Conservation (phyloP, 2,329 filamentous ascomycete species). For the Hypomyces perniciosus region DNA sequence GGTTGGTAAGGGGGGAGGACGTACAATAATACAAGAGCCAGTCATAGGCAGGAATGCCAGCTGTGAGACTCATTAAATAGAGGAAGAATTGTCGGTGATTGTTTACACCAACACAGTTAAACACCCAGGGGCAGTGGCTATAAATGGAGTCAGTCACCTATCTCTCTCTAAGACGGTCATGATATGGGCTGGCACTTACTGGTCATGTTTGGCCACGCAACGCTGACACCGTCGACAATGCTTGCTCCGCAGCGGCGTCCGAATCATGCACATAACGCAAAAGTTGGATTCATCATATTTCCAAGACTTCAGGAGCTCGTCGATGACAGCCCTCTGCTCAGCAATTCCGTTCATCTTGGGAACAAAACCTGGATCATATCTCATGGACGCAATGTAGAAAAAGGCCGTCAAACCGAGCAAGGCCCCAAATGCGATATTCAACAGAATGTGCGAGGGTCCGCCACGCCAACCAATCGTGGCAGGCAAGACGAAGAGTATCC, state of each 20-base stretch:
- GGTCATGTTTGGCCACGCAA: slow-evolving; percentile 93
- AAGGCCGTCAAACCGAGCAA: slow-evolving; percentile 65
- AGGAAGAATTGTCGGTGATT: slow-evolving; percentile 95
- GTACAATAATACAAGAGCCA: slow-evolving; percentile 67
- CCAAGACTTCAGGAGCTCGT: slow-evolving; percentile 76
- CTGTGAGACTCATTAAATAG: slow-evolving; percentile 72
- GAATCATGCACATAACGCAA: slow-evolving; percentile 90
- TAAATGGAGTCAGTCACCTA: slow-evolving; percentile 18
- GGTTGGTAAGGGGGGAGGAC: slow-evolving; percentile 21
- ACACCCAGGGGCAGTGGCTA: slow-evolving; percentile 95
- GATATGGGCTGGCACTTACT: slow-evolving; percentile 52
- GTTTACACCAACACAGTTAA: slow-evolving; percentile 92
- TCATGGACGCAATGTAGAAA: slow-evolving; percentile 84
- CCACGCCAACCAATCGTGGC: slow-evolving; percentile 23
- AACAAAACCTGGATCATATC: slow-evolving; percentile 84
- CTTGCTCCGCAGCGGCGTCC: slow-evolving; percentile 87
- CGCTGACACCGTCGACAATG: slow-evolving; percentile 88
- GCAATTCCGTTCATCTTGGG: slow-evolving; percentile 85
- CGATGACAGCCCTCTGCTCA: slow-evolving; percentile 83
- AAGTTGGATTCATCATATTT: slow-evolving; percentile 94
- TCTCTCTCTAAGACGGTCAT: not conserved
- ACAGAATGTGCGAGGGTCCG: slow-evolving; percentile 51
- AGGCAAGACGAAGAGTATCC: slow-evolving; percentile 65
- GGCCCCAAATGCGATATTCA: slow-evolving; percentile 69
- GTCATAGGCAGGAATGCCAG: slow-evolving; percentile 68